Evolutionary conservation across 805 yeast species (phyloP), one percentile per base, ranked within the genome.

Genomic region (Candida odintsovae): DNA sequence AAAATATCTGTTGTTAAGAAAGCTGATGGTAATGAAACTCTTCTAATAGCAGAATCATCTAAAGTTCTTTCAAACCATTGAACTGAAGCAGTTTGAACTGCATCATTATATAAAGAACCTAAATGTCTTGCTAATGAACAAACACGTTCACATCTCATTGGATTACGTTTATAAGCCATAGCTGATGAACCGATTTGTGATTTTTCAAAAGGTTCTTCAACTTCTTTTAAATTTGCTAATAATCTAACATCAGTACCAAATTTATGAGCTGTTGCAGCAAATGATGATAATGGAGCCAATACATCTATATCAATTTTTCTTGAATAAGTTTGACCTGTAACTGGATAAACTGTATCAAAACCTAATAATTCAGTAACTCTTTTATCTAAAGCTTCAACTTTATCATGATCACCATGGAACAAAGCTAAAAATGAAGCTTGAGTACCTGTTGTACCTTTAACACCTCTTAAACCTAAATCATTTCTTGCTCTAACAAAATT

Each of bases 11-110:
- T 94, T 46, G 98, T 90, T 67, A 94, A 75, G 72, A 94, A 94
- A 3, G 98, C 98, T 43, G 95, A 87, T 42, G 99, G 99, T 53
- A 94, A 74, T 21, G 97, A 86, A 60, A 94, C 94, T 75, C 99
- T 84, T 74, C 99, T 86, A 62, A 92, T 92, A 44, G 99, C 99
- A 48, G 96, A 86, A 70, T 94, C 99, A 70, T 94, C 99, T 63
- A 94, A 78, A 31, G 99, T 94, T 75, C 99, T 87, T 76, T 94
- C 99, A 66, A 94, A 94, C 99, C 99, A 94, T 73, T 94, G 99
- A 43, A 94, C 98, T 31, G 96, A 85, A 8, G 98, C 95, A 42
- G 99, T 94, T 71, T 89, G 94, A 58, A 92, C 86, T 45, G 97
- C 95, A 69, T 94, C 98, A 63, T 77, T 89, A 72, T 85, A 86